phyloP scores from a whole-genome alignment of 768 basidiomycete genomes.

The Termitomyces sp. region DNA sequence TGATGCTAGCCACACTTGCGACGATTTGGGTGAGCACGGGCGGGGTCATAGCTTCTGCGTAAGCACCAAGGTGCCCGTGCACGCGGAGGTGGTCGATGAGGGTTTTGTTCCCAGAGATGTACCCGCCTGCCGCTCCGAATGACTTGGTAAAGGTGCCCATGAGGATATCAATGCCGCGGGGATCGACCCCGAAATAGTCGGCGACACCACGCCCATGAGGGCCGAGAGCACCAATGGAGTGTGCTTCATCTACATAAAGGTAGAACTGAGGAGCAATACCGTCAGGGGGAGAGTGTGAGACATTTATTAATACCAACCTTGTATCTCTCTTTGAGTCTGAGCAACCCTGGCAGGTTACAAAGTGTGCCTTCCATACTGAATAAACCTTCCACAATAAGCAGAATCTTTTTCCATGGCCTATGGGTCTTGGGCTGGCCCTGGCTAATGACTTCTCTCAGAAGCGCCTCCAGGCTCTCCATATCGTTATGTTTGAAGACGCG shows the following conservation, averaged over 20 bases:
- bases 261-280: conserved; percentile 65
- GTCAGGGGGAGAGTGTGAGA: conserved; percentile 1
- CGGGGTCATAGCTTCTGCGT: conserved; percentile 90
- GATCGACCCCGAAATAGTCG: conserved; percentile 89
- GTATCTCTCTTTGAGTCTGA: conserved; percentile 91
- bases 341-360: conserved; percentile 75
- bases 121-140: conserved; percentile 92
- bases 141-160: conserved; percentile 99
- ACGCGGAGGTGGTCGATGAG: conserved; percentile 83
- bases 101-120: conserved; percentile 81
- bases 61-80: conserved; percentile 76
- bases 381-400: conserved; percentile 91
- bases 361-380: conserved; percentile 99
- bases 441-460: conserved; percentile 88
- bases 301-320: conserved; percentile 57
- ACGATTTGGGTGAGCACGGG: conserved; percentile 89
- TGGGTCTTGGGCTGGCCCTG: conserved; percentile 98
- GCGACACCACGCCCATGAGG: conserved; percentile 92
- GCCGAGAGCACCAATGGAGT: conserved; percentile 95
- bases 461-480: conserved; percentile 74
- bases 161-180: conserved; percentile 81
- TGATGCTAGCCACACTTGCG: conserved; percentile 94
- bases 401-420: conserved; percentile 98
- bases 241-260: conserved; percentile 94
- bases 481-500: conserved; percentile 98